Evolutionary conservation across 1,284 basidiomycete genomes (phyloP), one percentile per base, ranked within the genome.

Genomic region (Bondarzewia mesenterica): DNA sequence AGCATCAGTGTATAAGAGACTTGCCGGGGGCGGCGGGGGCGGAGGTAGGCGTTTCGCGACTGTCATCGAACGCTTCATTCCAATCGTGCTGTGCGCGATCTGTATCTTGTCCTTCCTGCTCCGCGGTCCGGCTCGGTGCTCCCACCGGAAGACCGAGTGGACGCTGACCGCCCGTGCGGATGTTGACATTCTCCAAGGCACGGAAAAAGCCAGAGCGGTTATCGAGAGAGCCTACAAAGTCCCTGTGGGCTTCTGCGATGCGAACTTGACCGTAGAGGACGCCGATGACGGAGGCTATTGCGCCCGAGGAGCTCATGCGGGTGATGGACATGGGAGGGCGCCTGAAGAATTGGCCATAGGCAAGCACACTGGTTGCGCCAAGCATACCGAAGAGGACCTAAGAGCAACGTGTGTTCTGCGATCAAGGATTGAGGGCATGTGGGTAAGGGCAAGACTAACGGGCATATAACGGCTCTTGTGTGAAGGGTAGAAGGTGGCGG

Each of bases 401-500:
- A 8, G 21, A 25, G 7, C 10, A 7, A 10, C 12, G 21, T 22
- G 41, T 18, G 20, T 12, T 8, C 14, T 8, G 21, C 21, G 21
- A n/a, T 2, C 14, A 3, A 25, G 4, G 43, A 36, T 41, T 35
- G 50, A 15, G 40, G 20, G 7, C 38, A 27, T 21, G 37, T 38
- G 38, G 35, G 44, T 35, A 20, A 47, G 22, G 12, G 40, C 36
- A 26, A 15, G 39, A 66, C 72, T 51, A 53, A 75, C 74, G 35
- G 69, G 44, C 15, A 20, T 66, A 58, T 62, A 68, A 45, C 64
- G 57, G 42, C 70, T 70, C 52, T 71, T 70, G 46, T 59, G 57
- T 37, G 70, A 71, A 36, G 78, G 73, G 18, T 81, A 62, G 63
- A 82, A 81, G 29, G 59, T 56, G 50, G 67, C 57, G 16, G 79